Base-by-base conservation (phyloP, 192 early-diverging fungal species). In the Linnemannia elongata region DNA sequence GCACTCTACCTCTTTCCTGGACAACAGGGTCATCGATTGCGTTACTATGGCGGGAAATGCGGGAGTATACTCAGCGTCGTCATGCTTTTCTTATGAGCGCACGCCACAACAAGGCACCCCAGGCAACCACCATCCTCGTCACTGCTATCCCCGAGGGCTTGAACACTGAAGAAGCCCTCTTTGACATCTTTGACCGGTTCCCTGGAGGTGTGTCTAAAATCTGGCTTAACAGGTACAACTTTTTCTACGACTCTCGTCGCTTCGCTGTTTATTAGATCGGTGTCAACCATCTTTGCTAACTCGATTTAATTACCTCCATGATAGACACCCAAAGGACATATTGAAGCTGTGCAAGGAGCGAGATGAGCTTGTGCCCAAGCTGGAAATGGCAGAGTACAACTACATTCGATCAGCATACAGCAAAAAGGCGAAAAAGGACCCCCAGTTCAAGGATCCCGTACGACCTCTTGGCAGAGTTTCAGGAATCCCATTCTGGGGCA, bases 201-300 rank as follows among this genome's bases (percentile, higher is more conserved):
- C 94, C 95, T 52, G 94, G 94, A n/a, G 94, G 94, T 12, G 94
- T 95, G 0, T 85, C 90, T 17, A 87, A 91, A 10, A 79, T 95
- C 35, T 94, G 93, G 91, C 79, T 94, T 38, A 94, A 91, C 84
- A 87, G 90, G 91, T 92, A 90, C 35, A 15, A 30, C 12, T 55
- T 45, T 41, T 39, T 36, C 30, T 36, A 39, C 35, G 36, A 33
- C 60, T 44, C 20, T 68, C 35, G 1, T 2, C 44, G 13, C 10
- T 13, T 7, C 30, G 10, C 27, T 66, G 3, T 33, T 15, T 33
- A 66, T 66, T 9, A 15, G 13, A 66, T 8, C 30, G 4, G 27
- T 33, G 10, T 33, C 3, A 2, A 33, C 60, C 30, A 12, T 30
- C 6, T 33, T 30, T 9, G 6, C 17, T 27, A 24, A 27, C 60